A percentile compares a stretch with the other conserved stretches of the same genome.
These are phyloP conservation scores for Pestalotiopsis sp. DNA, from an alignment of 2,329 filamentous ascomycete genomes.

Conservation along the genomic window DNA sequence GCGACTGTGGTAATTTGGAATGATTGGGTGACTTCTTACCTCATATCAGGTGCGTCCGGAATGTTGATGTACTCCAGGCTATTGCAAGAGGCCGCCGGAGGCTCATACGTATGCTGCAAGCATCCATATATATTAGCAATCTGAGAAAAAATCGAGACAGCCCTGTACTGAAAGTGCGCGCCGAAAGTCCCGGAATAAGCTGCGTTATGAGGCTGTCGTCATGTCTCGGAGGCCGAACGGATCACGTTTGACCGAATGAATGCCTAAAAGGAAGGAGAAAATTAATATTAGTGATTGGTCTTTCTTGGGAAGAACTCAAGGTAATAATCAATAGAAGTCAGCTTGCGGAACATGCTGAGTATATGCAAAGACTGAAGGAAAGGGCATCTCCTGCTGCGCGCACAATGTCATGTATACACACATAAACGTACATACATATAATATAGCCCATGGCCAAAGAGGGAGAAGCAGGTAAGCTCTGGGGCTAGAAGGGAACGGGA, in stretches of 20 bases:
- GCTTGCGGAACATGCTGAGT: background rate
- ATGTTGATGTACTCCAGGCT: conserved; percentile 57
- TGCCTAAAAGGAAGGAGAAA: background rate
- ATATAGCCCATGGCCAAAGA: background rate
- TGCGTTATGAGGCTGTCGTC: conserved; percentile 9
- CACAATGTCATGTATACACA: background rate
- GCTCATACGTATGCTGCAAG: conserved; percentile 53
- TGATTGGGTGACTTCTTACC: conserved; percentile 40
- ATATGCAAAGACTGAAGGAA: background rate
- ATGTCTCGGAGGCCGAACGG: conserved; percentile 1
- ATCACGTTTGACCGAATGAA: background rate
- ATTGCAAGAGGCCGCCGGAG: conserved; percentile 47
- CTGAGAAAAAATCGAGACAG: conserved; percentile 26
- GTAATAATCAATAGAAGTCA: background rate
- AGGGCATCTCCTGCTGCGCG: background rate
- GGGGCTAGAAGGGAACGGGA: background rate
- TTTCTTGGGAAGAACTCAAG: background rate
- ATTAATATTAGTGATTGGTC: background rate
- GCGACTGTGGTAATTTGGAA: background rate
- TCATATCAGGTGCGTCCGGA: conserved; percentile 52
- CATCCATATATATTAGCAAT: conserved; percentile 24
- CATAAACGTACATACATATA: background rate
- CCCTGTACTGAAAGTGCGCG: conserved; percentile 7
- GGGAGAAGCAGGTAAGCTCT: background rate
- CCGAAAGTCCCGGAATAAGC: background rate